Conservation (phyloP, 192 early-diverging fungal genomes). For the Geranomyces michiganensis region DNA sequence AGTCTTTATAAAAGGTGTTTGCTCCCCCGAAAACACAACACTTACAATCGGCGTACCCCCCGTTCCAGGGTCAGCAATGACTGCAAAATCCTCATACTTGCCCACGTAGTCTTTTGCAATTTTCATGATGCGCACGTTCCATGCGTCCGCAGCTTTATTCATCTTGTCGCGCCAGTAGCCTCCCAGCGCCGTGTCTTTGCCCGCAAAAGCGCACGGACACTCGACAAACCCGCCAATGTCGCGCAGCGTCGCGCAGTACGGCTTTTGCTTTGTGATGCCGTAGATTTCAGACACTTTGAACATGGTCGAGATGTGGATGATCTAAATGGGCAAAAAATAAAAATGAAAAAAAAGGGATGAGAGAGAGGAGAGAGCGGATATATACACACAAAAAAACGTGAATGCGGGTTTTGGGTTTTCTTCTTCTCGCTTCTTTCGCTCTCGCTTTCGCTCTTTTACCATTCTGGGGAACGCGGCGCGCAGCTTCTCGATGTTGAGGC, state of each 20-base stretch:
- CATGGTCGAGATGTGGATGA: constrained; percentile 2
- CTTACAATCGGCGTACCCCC: constrained; percentile 15
- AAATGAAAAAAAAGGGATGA: too few species aligned
- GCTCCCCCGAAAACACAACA: neutral
- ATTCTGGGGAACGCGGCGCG: constrained; percentile 5
- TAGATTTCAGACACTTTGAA: constrained; percentile 23
- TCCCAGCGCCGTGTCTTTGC: neutral
- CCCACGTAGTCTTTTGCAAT: constrained; percentile 12
- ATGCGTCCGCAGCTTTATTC: constrained; percentile 12
- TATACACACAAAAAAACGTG: too few species aligned
- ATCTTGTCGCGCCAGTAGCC: constrained; percentile 7
- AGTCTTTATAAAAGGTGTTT: too few species aligned
- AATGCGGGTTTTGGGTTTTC: too few species aligned
- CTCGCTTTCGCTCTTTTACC: too few species aligned
- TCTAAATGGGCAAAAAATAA: neutral
- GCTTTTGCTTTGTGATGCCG: neutral
- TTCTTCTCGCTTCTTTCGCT: too few species aligned
- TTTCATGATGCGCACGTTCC: constrained; percentile 24
- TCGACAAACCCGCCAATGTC: neutral
- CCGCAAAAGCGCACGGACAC: constrained; percentile 16
- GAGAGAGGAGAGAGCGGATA: too few species aligned
- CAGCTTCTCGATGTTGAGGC: neutral
- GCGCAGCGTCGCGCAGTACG: constrained; percentile 6
- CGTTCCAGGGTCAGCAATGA: constrained; percentile 13
- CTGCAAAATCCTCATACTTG: constrained; percentile 31